A percentile compares a stretch with the other conserved stretches of the same genome.
Conservation (phyloP, 306 rosid genomes). For the Delonix regia region DNA sequence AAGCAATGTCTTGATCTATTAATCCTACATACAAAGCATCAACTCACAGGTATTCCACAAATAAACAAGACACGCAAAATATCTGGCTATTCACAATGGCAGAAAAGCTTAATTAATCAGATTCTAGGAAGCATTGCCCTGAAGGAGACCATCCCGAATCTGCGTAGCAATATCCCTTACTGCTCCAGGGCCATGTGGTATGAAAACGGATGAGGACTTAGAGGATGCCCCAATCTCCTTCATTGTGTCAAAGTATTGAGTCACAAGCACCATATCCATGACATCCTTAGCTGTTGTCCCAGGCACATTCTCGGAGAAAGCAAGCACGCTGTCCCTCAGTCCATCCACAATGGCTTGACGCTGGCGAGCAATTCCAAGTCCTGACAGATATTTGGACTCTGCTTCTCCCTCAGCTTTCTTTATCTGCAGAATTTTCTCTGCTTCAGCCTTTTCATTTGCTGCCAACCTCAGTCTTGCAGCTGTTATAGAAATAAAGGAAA, state of each 20-base stretch:
- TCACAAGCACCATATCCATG: conserved; percentile 80
- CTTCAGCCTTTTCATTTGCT: conserved; percentile 77
- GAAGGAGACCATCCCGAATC: conserved; percentile 77
- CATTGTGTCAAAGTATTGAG: conserved; percentile 84
- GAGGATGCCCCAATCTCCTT: conserved; percentile 85
- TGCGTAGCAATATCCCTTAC: conserved; percentile 64
- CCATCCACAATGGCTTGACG: conserved; percentile 87
- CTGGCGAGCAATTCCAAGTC: conserved; percentile 77
- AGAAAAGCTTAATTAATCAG: background rate
- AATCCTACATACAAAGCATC: background rate
- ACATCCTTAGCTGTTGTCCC: conserved; percentile 72
- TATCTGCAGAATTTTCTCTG: conserved; percentile 70
- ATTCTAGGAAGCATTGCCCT: conserved; percentile 40
- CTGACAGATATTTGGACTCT: conserved; percentile 72
- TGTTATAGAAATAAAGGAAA: conserved; percentile 34
- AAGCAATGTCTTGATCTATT: background rate
- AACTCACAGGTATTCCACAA: background rate
- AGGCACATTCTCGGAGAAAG: conserved; percentile 66
- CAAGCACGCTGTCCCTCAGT: conserved; percentile 68
- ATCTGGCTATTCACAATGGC: conserved; percentile 13
- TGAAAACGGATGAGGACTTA: conserved; percentile 68
- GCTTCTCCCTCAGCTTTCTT: conserved; percentile 83
- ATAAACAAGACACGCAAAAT: background rate
- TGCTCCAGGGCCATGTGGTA: conserved; percentile 85
- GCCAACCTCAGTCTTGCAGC: conserved; percentile 73